Evolutionary conservation across 768 basidiomycete genomes (phyloP), one percentile per base, ranked within the genome.

Genomic region (Psilocybe cubensis): DNA sequence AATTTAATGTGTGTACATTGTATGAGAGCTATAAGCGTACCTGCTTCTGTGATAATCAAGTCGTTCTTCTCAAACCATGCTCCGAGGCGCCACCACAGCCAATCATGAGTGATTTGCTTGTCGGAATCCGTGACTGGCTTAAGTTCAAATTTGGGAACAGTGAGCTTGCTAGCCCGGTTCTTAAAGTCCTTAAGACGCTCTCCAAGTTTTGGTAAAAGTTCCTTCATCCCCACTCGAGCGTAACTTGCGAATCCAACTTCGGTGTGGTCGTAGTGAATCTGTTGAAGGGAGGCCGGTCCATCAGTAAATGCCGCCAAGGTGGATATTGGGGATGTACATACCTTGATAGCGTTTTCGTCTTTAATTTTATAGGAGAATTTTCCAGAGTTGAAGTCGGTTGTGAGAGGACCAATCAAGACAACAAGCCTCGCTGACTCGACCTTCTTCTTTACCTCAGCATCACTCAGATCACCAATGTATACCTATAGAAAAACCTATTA

Each of bases 321-420:
- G n/a, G n/a, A n/a, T n/a, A n/a, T n/a, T n/a, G 40, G 43, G 31
- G 20, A 53, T 28, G 23, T 25, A 52, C 50, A 45, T 18, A 58
- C 57, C 42, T 52, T 54, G 24, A 59, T 54, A 49, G 45, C 27
- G 5, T 33, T 28, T 40, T 48, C 33, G 9, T 54, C 25, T 21
- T 40, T 48, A 23, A 59, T 54, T 27, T 54, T 54, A 18, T 47
- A 47, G 38, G 58, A n/a, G 27, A 59, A 59, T 38, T 59, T 59
- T 9, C 58, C 58, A 29, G 52, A 41, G 52, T 59, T 59, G 20
- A 59, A 59, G 52, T 59, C 58, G 29, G 58, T 59, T 10, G 29
- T 31, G 42, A 59, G 35, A 48, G 58, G 52, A 27, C 58, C 58
- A 17, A 59, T 20, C 21, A 54, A 54, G 21, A 59, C 45, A 40